Evolutionary conservation across 179 eudicot species (phyloP).

Genomic region (Dionaea muscipula): DNA sequence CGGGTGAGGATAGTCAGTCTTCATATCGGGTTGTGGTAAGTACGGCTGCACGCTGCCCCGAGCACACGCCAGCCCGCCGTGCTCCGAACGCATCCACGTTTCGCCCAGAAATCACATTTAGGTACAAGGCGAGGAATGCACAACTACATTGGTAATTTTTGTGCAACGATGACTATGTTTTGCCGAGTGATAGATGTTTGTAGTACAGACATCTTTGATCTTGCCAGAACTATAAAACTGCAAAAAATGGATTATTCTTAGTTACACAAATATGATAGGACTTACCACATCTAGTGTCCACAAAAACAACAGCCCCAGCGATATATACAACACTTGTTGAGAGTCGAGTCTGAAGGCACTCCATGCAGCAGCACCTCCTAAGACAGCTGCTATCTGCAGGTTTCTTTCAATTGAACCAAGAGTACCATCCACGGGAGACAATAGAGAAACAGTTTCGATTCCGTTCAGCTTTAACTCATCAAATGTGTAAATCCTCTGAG

Average conservation of each 20-base stretch:
- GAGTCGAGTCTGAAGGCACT: slow-evolving; percentile 43
- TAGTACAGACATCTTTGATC: no score
- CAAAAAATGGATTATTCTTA: neutral
- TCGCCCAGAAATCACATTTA: no score
- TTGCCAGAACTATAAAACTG: no score
- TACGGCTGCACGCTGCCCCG: no score
- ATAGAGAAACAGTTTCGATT: slow-evolving; percentile 60
- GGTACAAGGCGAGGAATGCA: no score
- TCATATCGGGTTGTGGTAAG: no score
- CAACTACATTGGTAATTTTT: no score
- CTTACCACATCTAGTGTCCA: slow-evolving; percentile 68
- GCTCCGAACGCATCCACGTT: no score
- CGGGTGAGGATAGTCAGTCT: no score
- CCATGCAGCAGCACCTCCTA: slow-evolving; percentile 75
- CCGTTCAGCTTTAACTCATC: slow-evolving; percentile 90
- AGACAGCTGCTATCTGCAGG: slow-evolving; percentile 57
- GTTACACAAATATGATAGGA: neutral
- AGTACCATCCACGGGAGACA: slow-evolving; percentile 78
- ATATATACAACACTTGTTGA: slow-evolving; percentile 48
- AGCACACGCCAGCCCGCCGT: no score
- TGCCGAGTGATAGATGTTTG: no score
- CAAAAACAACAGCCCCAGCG: slow-evolving; percentile 55
- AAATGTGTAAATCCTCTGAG: slow-evolving; percentile 78
- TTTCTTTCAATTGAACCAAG: slow-evolving; percentile 72
- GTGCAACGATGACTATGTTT: no score